Conservation (phyloP, 108 stramenopile species). For the Stephanodiscus triporus region DNA sequence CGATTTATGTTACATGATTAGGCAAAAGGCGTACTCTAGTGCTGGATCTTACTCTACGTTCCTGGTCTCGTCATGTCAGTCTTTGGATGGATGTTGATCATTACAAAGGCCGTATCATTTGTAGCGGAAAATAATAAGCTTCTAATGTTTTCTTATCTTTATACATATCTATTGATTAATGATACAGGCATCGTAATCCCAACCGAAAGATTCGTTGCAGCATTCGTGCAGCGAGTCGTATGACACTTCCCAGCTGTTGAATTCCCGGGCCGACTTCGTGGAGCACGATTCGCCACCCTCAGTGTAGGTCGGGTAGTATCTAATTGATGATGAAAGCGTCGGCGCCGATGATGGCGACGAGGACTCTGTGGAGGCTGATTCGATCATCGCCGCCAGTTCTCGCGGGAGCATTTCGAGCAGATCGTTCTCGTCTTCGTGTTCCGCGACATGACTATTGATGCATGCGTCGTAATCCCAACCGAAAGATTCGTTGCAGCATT, state of each 20-base stretch:
- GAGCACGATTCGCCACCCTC: background rate
- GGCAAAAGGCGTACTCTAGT: too few species aligned
- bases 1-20: too few species aligned
- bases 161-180: too few species aligned
- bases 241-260: conserved; percentile 17
- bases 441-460: background rate
- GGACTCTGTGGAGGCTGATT: background rate
- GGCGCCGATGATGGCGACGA: background rate
- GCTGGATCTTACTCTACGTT: too few species aligned
- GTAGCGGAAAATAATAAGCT: too few species aligned
- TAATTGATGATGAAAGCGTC: background rate
- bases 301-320: background rate
- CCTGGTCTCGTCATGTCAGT: too few species aligned
- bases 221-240: conserved; percentile 10
- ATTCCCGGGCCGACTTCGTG: background rate
- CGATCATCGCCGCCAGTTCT: background rate
- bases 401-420: background rate
- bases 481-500: conserved; percentile 22
- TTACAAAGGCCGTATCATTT: too few species aligned
- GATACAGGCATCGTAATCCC: conserved; percentile 21
- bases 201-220: conserved; percentile 17
- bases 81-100: too few species aligned
- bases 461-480: conserved; percentile 21
- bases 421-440: background rate
- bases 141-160: too few species aligned